Evolutionary conservation across 108 stramenopile genomes (phyloP).

Genomic region (Skeletonema menzelii): DNA sequence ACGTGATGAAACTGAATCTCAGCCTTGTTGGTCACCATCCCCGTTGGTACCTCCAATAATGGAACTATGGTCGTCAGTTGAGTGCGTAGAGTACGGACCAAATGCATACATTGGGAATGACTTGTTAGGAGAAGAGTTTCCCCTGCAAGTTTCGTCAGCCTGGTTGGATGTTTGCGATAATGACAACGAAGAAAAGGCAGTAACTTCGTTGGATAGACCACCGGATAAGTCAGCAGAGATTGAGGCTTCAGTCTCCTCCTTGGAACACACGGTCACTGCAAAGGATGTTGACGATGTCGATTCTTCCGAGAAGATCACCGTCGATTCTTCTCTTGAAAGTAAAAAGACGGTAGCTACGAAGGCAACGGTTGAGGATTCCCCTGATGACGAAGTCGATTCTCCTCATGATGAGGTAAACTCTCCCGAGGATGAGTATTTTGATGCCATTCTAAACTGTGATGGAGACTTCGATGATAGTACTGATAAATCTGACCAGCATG

Average conservation of each 20-base stretch:
- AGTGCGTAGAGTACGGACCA: slow-evolving; percentile 1
- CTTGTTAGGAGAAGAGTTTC: slow-evolving; percentile 27
- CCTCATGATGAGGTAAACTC: background rate
- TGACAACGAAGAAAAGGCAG: background rate
- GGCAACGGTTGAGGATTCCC: background rate
- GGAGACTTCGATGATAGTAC: slow-evolving; percentile 6
- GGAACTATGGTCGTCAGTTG: slow-evolving; percentile 40
- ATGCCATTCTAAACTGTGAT: slow-evolving; percentile 30
- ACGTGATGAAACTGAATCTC: slow-evolving; percentile 2
- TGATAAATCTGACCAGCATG: background rate
- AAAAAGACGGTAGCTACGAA: background rate
- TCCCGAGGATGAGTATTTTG: slow-evolving; percentile 8
- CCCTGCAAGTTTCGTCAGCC: slow-evolving; percentile 8
- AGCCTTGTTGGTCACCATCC: slow-evolving; percentile 16
- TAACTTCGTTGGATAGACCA: background rate
- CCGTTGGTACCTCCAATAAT: slow-evolving; percentile 28
- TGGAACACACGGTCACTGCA: background rate
- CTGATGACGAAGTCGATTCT: background rate
- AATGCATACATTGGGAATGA: slow-evolving; percentile 8
- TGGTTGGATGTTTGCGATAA: slow-evolving; percentile 8
- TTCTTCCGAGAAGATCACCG: background rate
- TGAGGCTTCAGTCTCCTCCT: background rate
- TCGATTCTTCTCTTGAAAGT: background rate
- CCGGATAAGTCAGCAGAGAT: background rate
- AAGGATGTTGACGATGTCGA: background rate